Evolutionary conservation across 1,284 basidiomycete species (phyloP).

Genomic region (Lentinus polychrous): DNA sequence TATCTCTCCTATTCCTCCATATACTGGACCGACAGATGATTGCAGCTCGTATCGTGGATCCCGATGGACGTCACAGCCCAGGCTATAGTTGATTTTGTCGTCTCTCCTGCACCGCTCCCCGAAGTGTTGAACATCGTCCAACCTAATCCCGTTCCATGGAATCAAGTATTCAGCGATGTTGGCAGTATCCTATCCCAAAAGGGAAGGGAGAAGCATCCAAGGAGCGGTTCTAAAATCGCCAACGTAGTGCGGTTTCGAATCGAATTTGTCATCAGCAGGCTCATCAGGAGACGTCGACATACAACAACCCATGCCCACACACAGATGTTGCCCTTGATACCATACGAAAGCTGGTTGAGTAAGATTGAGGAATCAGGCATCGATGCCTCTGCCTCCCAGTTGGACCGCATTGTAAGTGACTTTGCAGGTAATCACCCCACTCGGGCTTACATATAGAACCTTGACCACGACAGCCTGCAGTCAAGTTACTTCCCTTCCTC

Average conservation of each 20-base stretch:
- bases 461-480: constrained; percentile 11
- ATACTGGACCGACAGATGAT: not conserved
- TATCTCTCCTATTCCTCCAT: not conserved
- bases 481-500: constrained; percentile 9
- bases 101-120: not conserved
- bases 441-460: no score
- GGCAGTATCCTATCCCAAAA: not conserved
- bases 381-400: not conserved
- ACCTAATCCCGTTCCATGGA: constrained; percentile 2
- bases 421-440: not conserved
- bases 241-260: no score
- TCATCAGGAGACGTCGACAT: no score
- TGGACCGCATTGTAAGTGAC: constrained; percentile 7
- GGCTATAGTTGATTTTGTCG: constrained; percentile 8
- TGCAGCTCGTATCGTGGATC: constrained; percentile 11
- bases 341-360: constrained; percentile 6
- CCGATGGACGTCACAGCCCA: constrained; percentile 10
- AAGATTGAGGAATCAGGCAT: constrained; percentile 3
- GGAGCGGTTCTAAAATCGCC: no score
- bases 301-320: no score
- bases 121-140: constrained; percentile 1
- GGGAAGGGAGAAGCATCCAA: no score
- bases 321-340: constrained; percentile 8
- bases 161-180: not conserved
- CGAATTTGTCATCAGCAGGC: no score